phyloP scores from a whole-genome alignment of 2,329 filamentous ascomycete species.

The Alternaria sp. region DNA sequence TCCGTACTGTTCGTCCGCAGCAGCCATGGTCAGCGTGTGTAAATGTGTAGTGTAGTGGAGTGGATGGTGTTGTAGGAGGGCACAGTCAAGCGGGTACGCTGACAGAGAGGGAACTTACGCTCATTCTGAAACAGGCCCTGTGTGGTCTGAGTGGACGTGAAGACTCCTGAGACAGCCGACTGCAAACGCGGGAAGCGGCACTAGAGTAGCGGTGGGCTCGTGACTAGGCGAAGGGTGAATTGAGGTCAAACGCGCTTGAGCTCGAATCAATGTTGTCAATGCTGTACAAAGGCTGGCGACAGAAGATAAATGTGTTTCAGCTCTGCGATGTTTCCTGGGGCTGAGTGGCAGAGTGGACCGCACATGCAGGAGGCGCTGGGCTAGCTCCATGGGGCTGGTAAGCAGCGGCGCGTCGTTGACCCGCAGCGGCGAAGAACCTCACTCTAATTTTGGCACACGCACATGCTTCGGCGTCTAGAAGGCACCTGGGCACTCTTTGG shows the following conservation, averaged over 20 bases:
- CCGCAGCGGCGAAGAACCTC: slow-evolving; percentile 12
- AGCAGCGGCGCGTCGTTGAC: slow-evolving; percentile 12
- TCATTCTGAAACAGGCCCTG: slow-evolving; percentile 48
- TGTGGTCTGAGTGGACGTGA: slow-evolving; percentile 40
- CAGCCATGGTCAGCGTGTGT: slow-evolving; percentile 24
- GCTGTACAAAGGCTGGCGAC: slow-evolving; percentile 11
- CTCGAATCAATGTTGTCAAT: slow-evolving; percentile 15
- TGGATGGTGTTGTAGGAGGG: slow-evolving; percentile 9
- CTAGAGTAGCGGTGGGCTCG: slow-evolving; percentile 7
- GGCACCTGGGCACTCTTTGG: not conserved
- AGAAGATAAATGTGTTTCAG: slow-evolving; percentile 23
- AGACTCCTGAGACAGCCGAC: slow-evolving; percentile 44
- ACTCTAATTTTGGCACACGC: slow-evolving; percentile 27
- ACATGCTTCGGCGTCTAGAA: slow-evolving; percentile 6
- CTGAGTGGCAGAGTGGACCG: slow-evolving; percentile 16
- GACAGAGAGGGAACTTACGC: slow-evolving; percentile 39
- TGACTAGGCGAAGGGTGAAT: not conserved
- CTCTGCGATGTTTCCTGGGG: slow-evolving; percentile 16
- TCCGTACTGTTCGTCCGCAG: slow-evolving; percentile 47
- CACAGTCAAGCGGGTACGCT: slow-evolving; percentile 11
- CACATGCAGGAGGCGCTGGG: slow-evolving; percentile 11
- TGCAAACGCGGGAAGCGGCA: slow-evolving; percentile 18
- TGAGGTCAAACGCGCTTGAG: slow-evolving; percentile 9
- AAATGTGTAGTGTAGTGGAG: slow-evolving; percentile 9
- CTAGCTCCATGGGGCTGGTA: slow-evolving; percentile 14